These are phyloP conservation scores for Capsella bursapastoris DNA, from an alignment of 345 rosid genomes.

Conservation along the genomic window DNA sequence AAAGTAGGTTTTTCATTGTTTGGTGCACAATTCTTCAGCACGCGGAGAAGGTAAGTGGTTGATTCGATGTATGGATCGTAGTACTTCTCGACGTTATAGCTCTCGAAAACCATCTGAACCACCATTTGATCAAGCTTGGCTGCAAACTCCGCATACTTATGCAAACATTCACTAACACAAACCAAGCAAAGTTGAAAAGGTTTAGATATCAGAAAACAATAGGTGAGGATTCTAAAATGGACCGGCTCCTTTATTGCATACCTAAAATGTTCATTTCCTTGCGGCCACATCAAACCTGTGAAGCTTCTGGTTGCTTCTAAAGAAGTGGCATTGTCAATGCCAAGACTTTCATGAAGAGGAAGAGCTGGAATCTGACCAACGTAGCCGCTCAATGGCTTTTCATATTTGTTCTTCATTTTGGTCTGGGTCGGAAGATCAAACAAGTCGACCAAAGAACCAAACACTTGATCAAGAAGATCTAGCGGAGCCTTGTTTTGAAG, in stretches of 20 bases:
- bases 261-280: conserved; percentile 52
- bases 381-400: conserved; percentile 49
- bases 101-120: conserved; percentile 60
- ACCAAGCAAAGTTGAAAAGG: background rate
- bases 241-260: conserved; percentile 1
- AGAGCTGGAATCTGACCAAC: conserved; percentile 44
- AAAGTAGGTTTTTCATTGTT: conserved; percentile 26
- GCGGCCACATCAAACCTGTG: conserved; percentile 58
- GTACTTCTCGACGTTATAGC: conserved; percentile 51
- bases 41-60: conserved; percentile 53
- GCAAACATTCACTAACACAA: conserved; percentile 41
- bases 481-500: conserved; percentile 41
- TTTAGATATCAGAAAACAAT: background rate
- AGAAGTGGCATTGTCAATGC: conserved; percentile 46
- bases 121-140: conserved; percentile 58
- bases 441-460: conserved; percentile 37
- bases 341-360: conserved; percentile 59
- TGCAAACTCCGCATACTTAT: conserved; percentile 41
- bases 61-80: conserved; percentile 44
- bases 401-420: conserved; percentile 50
- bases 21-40: conserved; percentile 52
- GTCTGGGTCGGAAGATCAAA: conserved; percentile 41
- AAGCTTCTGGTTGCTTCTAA: conserved; percentile 48
- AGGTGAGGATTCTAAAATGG: background rate
- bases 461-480: conserved; percentile 39